Percentiles rank a stretch among this genome's conserved stretches.
These are phyloP conservation scores for Wallacemonas sp. DNA, from an alignment of 208 protist species.

Conservation along the genomic window DNA sequence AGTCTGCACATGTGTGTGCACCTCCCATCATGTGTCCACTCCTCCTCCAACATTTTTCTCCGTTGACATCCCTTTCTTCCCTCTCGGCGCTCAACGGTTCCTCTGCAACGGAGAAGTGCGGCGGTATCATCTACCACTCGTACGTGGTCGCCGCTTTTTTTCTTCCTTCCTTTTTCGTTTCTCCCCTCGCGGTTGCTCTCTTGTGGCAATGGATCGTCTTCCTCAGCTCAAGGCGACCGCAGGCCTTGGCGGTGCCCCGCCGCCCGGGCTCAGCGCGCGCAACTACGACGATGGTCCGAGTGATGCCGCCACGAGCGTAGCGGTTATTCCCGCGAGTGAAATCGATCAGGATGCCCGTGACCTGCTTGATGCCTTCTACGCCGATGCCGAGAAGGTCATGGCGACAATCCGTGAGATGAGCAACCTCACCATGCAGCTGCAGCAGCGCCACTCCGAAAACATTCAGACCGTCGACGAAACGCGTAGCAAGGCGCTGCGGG, in stretches of 20 bases:
- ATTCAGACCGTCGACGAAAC: constrained; percentile 65
- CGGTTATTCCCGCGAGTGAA: constrained; percentile 13
- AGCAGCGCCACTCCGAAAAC: constrained; percentile 65
- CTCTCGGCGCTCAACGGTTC: no score
- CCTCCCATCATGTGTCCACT: no score
- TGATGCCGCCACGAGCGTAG: neutral
- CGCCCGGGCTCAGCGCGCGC: neutral
- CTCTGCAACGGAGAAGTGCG: no score
- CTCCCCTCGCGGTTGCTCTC: neutral
- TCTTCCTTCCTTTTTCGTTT: constrained; percentile 14
- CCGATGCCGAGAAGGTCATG: constrained; percentile 29
- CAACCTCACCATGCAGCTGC: constrained; percentile 40
- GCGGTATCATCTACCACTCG: no score
- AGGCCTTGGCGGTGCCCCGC: neutral
- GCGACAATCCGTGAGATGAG: constrained; percentile 32
- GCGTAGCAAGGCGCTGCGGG: constrained; percentile 47
- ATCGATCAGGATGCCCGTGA: constrained; percentile 62
- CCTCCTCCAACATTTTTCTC: constrained; percentile 9
- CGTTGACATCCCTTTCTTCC: no score
- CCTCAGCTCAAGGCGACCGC: constrained; percentile 21
- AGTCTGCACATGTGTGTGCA: no score
- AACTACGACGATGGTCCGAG: neutral
- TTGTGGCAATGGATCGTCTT: constrained; percentile 28
- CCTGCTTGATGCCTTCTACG: constrained; percentile 73
- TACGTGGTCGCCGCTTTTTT: no score